Conservation (phyloP, 441 rosid species). For the Pelargonium exstipulatum region DNA sequence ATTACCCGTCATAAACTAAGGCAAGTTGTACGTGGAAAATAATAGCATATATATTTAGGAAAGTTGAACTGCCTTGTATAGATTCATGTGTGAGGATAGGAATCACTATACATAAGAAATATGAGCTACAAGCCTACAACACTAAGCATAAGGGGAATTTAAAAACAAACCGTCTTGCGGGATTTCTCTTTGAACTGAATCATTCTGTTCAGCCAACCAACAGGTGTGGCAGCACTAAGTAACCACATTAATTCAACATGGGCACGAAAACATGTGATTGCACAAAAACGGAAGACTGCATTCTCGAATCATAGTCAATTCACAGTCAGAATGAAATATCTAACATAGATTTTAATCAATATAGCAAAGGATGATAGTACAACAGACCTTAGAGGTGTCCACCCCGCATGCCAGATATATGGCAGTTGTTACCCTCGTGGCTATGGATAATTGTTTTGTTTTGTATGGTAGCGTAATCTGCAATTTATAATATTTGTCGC, state of each 20-base stretch:
- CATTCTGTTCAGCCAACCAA: conserved; percentile 86
- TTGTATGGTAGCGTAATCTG: conserved; percentile 84
- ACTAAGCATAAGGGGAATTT: background rate
- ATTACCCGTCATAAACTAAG: background rate
- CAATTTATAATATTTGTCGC: background rate
- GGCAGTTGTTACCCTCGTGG: conserved; percentile 84
- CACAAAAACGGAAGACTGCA: conserved; percentile 89
- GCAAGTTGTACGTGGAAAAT: background rate
- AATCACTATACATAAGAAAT: background rate
- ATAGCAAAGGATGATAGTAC: conserved; percentile 6
- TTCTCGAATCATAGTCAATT: conserved; percentile 15
- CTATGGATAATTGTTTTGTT: conserved; percentile 51
- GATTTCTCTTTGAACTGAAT: conserved; percentile 96
- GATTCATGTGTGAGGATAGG: background rate
- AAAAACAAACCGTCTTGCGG: conserved; percentile 57
- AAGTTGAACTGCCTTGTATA: too few species aligned
- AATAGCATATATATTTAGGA: background rate
- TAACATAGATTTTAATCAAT: background rate
- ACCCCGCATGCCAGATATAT: conserved; percentile 87
- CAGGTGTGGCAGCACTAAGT: conserved; percentile 68
- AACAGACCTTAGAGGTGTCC: conserved; percentile 59
- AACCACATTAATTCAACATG: conserved; percentile 85
- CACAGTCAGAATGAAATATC: conserved; percentile 12
- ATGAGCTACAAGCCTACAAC: background rate
- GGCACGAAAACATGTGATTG: conserved; percentile 78